Percentiles rank a stretch among this genome's conserved stretches.
phyloP scores from a whole-genome alignment of 1,139 yeast genomes.

The Taphrina pruni region DNA sequence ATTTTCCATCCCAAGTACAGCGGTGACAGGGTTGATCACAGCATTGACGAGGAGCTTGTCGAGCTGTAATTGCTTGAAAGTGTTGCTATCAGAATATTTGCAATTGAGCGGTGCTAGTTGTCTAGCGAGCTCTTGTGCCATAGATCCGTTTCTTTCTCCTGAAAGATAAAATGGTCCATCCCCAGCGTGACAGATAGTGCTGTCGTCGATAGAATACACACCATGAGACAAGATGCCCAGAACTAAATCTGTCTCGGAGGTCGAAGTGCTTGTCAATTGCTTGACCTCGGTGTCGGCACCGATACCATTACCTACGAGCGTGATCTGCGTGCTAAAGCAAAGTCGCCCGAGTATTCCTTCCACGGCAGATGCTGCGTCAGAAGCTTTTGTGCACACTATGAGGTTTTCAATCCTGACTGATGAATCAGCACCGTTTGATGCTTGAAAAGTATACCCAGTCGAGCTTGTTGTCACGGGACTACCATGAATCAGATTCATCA shows the following conservation, averaged over 20 bases:
- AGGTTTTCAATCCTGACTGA: neutral
- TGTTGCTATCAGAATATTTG: neutral
- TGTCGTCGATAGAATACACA: slow-evolving; percentile 55
- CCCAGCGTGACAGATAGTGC: slow-evolving; percentile 68
- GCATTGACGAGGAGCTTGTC: slow-evolving; percentile 78
- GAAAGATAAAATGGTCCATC: slow-evolving; percentile 57
- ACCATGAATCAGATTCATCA: neutral
- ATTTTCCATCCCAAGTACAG: slow-evolving; percentile 70
- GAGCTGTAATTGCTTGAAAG: slow-evolving; percentile 56
- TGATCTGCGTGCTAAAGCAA: slow-evolving; percentile 58
- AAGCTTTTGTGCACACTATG: slow-evolving; percentile 57
- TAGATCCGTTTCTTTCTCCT: neutral
- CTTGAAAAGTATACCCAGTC: slow-evolving; percentile 8
- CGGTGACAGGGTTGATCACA: slow-evolving; percentile 76
- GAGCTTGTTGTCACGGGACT: neutral
- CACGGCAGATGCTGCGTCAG: slow-evolving; percentile 59
- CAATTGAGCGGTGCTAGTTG: neutral
- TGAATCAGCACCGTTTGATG: neutral
- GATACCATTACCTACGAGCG: slow-evolving; percentile 80
- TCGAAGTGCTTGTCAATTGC: slow-evolving; percentile 61
- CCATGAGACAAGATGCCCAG: slow-evolving; percentile 88
- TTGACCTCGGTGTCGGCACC: slow-evolving; percentile 67
- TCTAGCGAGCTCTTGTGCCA: neutral
- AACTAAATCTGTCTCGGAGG: slow-evolving; percentile 62
- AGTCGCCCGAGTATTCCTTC: slow-evolving; percentile 56